Percentiles rank a stretch among this genome's conserved stretches.
phyloP scores from a whole-genome alignment of 2,329 filamentous ascomycete genomes.

The Fusarium lyarnte region DNA sequence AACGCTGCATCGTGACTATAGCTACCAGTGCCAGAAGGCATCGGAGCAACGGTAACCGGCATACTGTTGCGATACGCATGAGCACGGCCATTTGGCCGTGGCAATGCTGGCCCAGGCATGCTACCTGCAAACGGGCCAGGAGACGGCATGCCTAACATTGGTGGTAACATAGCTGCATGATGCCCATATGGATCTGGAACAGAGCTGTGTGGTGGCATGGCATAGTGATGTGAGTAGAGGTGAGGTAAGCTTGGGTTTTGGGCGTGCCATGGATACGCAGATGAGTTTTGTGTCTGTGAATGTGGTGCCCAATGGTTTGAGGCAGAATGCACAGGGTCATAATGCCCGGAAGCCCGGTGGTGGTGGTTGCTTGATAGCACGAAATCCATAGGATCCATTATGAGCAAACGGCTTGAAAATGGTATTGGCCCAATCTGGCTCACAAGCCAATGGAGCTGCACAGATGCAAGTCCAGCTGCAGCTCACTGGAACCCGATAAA shows the following conservation, averaged over 20 bases:
- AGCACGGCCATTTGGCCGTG: slow-evolving; percentile 22
- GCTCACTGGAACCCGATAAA: slow-evolving; percentile 1
- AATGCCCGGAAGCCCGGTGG: slow-evolving; percentile 36
- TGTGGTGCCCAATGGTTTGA: slow-evolving; percentile 41
- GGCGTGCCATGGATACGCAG: slow-evolving; percentile 38
- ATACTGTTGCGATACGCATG: slow-evolving; percentile 25
- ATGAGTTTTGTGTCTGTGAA: slow-evolving; percentile 31
- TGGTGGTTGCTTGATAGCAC: slow-evolving; percentile 36
- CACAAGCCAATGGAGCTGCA: slow-evolving; percentile 2
- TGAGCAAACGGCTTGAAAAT: slow-evolving; percentile 9
- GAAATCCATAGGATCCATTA: slow-evolving; percentile 45
- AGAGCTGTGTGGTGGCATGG: slow-evolving; percentile 19
- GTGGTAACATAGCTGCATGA: slow-evolving; percentile 37
- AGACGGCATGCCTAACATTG: slow-evolving; percentile 30
- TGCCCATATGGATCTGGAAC: slow-evolving; percentile 35
- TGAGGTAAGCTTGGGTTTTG: slow-evolving; percentile 30
- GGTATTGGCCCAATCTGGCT: neutral
- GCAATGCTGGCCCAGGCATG: slow-evolving; percentile 24
- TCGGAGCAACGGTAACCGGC: slow-evolving; percentile 7
- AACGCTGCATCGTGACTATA: slow-evolving; percentile 33
- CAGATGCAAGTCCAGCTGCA: slow-evolving; percentile 4
- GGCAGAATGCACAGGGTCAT: slow-evolving; percentile 43
- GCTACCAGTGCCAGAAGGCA: neutral
- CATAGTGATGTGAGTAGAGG: slow-evolving; percentile 33
- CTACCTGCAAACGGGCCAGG: slow-evolving; percentile 23